Base-by-base conservation (phyloP, 805 yeast species). In the Huiozyma sinensis region DNA sequence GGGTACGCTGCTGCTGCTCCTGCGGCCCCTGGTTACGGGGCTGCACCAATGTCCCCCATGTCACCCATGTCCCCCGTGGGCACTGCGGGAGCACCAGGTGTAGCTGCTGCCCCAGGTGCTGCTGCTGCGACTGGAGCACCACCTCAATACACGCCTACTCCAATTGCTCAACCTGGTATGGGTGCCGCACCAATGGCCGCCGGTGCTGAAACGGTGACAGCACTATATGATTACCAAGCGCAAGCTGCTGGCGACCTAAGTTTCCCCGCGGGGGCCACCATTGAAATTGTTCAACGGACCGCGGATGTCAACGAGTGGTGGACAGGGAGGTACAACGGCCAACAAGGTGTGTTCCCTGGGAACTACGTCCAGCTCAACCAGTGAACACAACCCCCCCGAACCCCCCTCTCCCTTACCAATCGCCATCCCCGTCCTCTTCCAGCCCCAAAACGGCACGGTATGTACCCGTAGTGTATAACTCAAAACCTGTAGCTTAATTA, bases 241-340 rank as follows among this genome's bases (percentile, higher is more conserved):
- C 97, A 88, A 64, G 92, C 96, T 0, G 84, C 75, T 31, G 97
- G 97, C 24, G 98, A 92, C 60, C 71, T 92, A 57, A 66, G 83
- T 13, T 86, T 92, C 68, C 73, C 79, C 32, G 95, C 95, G 0
- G 98, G 97, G 24, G 83, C 89, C 17, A 74, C 79, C 30, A 89
- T 92, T 51, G 84, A 85, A 54, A 72, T 92, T 47, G 76, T 88
- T 3, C 84, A 87, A 58, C 80, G 86, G 57, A 83, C 95, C 1
- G 71, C 76, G 0, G 95, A 88, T 60, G 73, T 80, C 43, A 87
- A 86, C 56, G 98, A 95, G 6, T 92, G 98, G 98, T 92, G 98
- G 98, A 87, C 96, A 0, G 98, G 98, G 10, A 67, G 72, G 35
- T 68, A 75, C 49, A 85, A 87, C 54, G 97, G 96, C 7, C 81